Evolutionary conservation across 805 yeast species (phyloP), one percentile per base, ranked within the genome.

Genomic region (Candida gorgasii): DNA sequence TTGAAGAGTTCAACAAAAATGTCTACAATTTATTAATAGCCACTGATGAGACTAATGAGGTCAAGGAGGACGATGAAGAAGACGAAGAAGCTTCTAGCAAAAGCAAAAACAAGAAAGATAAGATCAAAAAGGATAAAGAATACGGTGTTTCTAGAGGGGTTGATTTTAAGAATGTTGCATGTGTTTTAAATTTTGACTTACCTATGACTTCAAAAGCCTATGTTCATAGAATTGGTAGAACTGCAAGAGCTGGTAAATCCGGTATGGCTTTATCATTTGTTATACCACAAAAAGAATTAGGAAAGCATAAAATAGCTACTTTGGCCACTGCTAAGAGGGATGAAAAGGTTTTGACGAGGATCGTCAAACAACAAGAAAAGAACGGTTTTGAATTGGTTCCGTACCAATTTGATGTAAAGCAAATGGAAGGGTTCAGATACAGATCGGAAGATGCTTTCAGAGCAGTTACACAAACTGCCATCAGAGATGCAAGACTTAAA

Each of bases 71-170:
- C 23, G 82, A 77, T 40, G 76, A 75, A 40, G 80, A 74, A 36
- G 75, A 66, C 11, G 66, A 56, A 9, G 16, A 19, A 22, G 13
- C 57, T 47, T 11, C 55, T 50, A 11, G 56, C 48, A 1, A 53
- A 47, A 46, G 30, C n/a, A 44, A 49, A 5, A 41, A 46, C 18
- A 48, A 45, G 34, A 27, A 31, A 5, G 50, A 58, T 55, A 39
- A 56, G 48, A 47, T 61, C 61, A 70, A 67, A 43, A 72, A 76
- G 44, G 89, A 84, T 55, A 75, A 72, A 47, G 98, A 93, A 54
- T 93, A 85, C 59, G 95, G 97, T 49, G 97, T 90, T 31, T 86
- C 97, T 18, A 80, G 99, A 63, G 99, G 99, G 58, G 95, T 93
- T 29, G 99, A 93, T 66, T 93, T 93, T 73, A 83, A 79, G 55